phyloP scores from a whole-genome alignment of 2,329 filamentous ascomycete species.

The Pseudocercospora fijiensis region DNA sequence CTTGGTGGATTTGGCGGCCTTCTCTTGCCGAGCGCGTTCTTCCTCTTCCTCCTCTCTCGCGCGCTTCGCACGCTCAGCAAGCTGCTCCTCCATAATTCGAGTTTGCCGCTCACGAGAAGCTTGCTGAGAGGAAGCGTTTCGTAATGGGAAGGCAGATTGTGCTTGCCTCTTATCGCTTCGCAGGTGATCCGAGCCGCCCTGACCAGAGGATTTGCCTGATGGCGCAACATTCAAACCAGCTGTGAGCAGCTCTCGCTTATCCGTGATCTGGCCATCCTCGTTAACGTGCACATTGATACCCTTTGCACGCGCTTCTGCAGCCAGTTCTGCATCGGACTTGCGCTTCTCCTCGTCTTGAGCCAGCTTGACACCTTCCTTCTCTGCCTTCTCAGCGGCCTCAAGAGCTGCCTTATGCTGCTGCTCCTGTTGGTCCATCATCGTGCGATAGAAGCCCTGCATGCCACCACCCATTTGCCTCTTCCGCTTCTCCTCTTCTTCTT shows the following conservation, averaged over 20 bases:
- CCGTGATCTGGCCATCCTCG: constrained; percentile 78
- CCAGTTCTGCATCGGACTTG: constrained; percentile 59
- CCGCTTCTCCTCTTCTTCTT: constrained; percentile 66
- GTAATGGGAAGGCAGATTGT: constrained; percentile 30
- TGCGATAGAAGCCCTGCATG: constrained; percentile 77
- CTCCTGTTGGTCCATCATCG: constrained; percentile 69
- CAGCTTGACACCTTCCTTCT: constrained; percentile 36
- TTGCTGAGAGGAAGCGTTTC: constrained; percentile 52
- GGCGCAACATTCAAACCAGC: constrained; percentile 71
- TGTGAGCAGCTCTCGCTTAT: constrained; percentile 75
- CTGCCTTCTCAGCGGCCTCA: constrained; percentile 54
- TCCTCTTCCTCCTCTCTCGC: constrained; percentile 67
- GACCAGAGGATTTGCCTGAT: constrained; percentile 26
- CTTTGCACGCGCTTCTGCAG: constrained; percentile 64
- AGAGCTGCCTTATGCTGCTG: constrained; percentile 67
- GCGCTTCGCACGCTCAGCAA: constrained; percentile 71
- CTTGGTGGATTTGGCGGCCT: constrained; percentile 72
- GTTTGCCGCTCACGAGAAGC: constrained; percentile 74
- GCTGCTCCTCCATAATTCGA: constrained; percentile 74
- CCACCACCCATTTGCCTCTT: constrained; percentile 58
- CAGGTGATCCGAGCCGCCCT: constrained; percentile 35
- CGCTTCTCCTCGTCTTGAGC: constrained; percentile 39
- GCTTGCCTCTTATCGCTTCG: constrained; percentile 29
- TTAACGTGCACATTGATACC: constrained; percentile 68
- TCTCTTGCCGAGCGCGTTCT: constrained; percentile 62